A percentile compares a stretch with the other conserved stretches of the same genome.
Conservation (phyloP, 257 asterid genomes). For the Solanum stenotomum region DNA sequence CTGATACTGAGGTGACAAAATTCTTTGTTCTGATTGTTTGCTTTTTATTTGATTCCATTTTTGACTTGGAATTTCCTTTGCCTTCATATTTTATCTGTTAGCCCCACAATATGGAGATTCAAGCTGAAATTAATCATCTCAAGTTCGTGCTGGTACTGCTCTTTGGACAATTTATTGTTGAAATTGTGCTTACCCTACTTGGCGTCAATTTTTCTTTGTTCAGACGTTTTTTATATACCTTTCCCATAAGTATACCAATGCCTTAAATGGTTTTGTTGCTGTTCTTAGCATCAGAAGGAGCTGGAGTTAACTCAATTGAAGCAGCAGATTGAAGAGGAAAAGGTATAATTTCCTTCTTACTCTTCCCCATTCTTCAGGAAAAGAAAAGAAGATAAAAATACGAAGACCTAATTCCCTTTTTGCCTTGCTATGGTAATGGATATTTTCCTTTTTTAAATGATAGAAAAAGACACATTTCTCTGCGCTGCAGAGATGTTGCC, state of each 20-base stretch:
- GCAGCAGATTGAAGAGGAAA: constrained; percentile 71
- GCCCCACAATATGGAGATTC: constrained; percentile 35
- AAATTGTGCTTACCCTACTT: neutral
- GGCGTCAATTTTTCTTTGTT: neutral
- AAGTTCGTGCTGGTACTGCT: constrained; percentile 66
- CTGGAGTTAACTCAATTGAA: constrained; percentile 64
- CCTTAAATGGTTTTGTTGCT: constrained; percentile 5
- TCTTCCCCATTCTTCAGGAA: neutral
- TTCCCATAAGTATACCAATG: constrained; percentile 8
- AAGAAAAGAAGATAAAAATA: neutral
- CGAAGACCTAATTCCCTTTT: neutral
- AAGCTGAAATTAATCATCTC: constrained; percentile 48
- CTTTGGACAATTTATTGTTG: constrained; percentile 2
- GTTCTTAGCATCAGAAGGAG: constrained; percentile 74
- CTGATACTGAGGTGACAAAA: constrained; percentile 39
- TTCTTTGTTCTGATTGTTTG: neutral
- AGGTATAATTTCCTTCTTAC: constrained; percentile 29
- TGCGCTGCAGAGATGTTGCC: neutral
- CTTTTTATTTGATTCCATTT: neutral
- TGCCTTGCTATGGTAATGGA: neutral
- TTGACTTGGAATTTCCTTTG: constrained; percentile 5
- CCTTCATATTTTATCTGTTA: constrained; percentile 8
- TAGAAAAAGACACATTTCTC: neutral
- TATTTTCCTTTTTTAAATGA: neutral
- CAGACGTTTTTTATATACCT: neutral